A percentile compares a stretch with the other conserved stretches of the same genome.
These are phyloP conservation scores for Pezicula radicicola DNA, from an alignment of 2,329 filamentous ascomycete species.

Conservation along the genomic window DNA sequence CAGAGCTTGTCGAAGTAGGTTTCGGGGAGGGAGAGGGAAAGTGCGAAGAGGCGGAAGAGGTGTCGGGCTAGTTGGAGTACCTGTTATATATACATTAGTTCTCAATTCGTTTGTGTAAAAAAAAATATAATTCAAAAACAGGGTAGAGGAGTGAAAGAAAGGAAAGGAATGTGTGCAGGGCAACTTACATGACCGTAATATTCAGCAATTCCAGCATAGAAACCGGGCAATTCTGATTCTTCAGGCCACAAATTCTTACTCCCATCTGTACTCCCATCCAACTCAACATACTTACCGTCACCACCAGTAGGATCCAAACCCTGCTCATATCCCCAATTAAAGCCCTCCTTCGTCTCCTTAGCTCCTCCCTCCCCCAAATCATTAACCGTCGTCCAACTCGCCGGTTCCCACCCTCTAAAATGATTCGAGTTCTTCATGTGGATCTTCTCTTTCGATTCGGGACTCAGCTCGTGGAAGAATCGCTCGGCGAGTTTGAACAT, in stretches of 20 bases:
- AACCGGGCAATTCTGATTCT: slow-evolving; percentile 23
- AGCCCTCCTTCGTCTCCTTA: slow-evolving; percentile 45
- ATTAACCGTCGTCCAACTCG: slow-evolving; percentile 43
- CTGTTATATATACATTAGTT: slow-evolving; percentile 9
- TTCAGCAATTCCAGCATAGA: slow-evolving; percentile 23
- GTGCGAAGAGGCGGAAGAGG: slow-evolving; percentile 31
- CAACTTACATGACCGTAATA: slow-evolving; percentile 24
- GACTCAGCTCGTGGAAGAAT: slow-evolving; percentile 44
- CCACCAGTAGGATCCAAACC: slow-evolving; percentile 26
- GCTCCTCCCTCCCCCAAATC: slow-evolving; percentile 28
- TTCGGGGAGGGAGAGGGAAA: slow-evolving; percentile 38
- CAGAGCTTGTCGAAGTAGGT: slow-evolving; percentile 38
- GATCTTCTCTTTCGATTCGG: slow-evolving; percentile 39
- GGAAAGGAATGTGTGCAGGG: neutral
- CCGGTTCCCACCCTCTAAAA: slow-evolving; percentile 46
- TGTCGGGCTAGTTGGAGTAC: slow-evolving; percentile 34
- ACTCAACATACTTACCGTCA: slow-evolving; percentile 28
- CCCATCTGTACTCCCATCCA: slow-evolving; percentile 22
- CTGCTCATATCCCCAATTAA: slow-evolving; percentile 29
- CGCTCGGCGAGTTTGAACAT: slow-evolving; percentile 38
- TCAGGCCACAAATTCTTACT: slow-evolving; percentile 25
- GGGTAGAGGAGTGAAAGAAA: neutral
- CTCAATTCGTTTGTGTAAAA: too few species aligned
- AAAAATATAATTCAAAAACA: too few species aligned
- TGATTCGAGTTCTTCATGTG: slow-evolving; percentile 34